Conservation (phyloP, 768 basidiomycete species). For the Pholiota conissans region DNA sequence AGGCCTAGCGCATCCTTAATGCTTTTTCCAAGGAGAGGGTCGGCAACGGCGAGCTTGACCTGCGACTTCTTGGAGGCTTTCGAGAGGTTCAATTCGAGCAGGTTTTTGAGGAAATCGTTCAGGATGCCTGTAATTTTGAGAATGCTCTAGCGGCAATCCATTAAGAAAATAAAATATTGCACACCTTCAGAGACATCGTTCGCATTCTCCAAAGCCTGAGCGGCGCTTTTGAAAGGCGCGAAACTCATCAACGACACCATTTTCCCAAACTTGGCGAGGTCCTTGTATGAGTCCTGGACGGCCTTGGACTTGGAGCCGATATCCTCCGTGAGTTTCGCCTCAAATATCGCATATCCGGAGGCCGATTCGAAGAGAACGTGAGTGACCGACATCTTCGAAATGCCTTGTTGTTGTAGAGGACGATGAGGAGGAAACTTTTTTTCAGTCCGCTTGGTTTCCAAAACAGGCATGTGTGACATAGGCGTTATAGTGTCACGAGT, state of each 20-base stretch:
- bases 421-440: conserved; percentile 34
- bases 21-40: conserved; percentile 68
- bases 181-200: conserved; percentile 96
- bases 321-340: conserved; percentile 83
- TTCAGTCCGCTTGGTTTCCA: conserved; percentile 17
- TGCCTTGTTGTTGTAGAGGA: conserved; percentile 32
- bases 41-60: conserved; percentile 78
- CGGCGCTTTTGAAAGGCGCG: conserved; percentile 91
- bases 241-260: conserved; percentile 92
- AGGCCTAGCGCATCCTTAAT: conserved; percentile 76
- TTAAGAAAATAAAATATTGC: conserved; percentile 21
- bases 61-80: conserved; percentile 70
- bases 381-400: conserved; percentile 64
- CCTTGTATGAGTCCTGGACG: conserved; percentile 84
- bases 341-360: conserved; percentile 92
- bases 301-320: conserved; percentile 77
- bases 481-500: not conserved
- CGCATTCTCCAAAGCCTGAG: conserved; percentile 91
- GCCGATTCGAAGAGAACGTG: conserved; percentile 93
- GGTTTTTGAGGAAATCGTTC: conserved; percentile 78
- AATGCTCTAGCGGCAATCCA: conserved; percentile 3
- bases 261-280: conserved; percentile 86
- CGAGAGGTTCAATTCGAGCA: conserved; percentile 86
- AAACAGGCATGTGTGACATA: conserved; percentile 13
- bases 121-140: conserved; percentile 60